Percentiles rank a stretch among this genome's conserved stretches.
Evolutionary conservation across 2,329 filamentous ascomycete genomes (phyloP).

Genomic region (Ophiosphaerella herpotricha): DNA sequence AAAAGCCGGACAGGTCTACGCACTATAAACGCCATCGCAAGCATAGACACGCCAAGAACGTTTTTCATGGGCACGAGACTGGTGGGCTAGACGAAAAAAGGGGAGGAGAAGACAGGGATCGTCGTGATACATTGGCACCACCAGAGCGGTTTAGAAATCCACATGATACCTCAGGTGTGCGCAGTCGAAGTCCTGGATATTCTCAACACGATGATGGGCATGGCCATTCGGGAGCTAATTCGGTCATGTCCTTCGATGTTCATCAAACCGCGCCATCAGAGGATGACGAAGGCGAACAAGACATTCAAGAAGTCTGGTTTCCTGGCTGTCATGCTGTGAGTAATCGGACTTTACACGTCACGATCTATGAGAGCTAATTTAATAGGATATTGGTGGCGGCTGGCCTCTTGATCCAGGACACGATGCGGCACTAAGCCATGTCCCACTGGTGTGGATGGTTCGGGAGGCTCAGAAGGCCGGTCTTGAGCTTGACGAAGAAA

Average conservation of each 20-base stretch:
- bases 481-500: conserved; percentile 70
- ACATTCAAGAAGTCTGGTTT: conserved; percentile 83
- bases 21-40: conserved; percentile 36
- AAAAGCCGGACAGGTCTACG: conserved; percentile 35
- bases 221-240: conserved; percentile 26
- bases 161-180: conserved; percentile 42
- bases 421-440: conserved; percentile 64
- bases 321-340: conserved; percentile 70
- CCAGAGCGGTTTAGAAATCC: conserved; percentile 37
- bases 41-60: conserved; percentile 17
- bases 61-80: conserved; percentile 16
- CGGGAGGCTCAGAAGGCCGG: conserved; percentile 68
- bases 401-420: conserved; percentile 66
- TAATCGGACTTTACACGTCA: neutral
- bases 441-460: conserved; percentile 73
- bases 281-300: conserved; percentile 60
- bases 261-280: conserved; percentile 28
- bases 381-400: conserved; percentile 72
- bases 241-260: conserved; percentile 37
- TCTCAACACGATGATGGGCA: conserved; percentile 19
- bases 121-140: conserved; percentile 31
- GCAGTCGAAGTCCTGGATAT: conserved; percentile 38
- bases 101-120: conserved; percentile 16
- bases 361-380: conserved; percentile 8
- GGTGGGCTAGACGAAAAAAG: conserved; percentile 15